These are phyloP conservation scores for Aspergillus bertholletiae DNA, from an alignment of 495 filamentous ascomycete genomes.

Conservation along the genomic window DNA sequence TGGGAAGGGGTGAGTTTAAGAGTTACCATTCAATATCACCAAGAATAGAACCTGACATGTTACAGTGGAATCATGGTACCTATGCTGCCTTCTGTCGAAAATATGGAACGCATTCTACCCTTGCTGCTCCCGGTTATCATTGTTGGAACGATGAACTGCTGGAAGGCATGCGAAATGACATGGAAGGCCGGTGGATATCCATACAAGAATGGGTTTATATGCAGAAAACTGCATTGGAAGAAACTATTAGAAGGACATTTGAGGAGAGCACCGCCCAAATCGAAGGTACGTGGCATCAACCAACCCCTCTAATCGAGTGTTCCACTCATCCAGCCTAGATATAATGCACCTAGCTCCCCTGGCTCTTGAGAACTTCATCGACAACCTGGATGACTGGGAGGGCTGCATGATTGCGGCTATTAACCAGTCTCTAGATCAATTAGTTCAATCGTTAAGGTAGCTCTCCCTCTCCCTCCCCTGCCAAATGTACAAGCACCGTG, in stretches of 20 bases:
- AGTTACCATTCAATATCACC: background rate
- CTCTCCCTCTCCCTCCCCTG: background rate
- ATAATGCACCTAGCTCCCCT: slow-evolving; percentile 5
- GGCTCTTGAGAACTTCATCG: slow-evolving; percentile 10
- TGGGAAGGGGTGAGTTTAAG: slow-evolving; percentile 22
- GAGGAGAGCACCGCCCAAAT: background rate
- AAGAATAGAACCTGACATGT: background rate
- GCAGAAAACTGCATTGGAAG: background rate
- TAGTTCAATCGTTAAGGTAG: slow-evolving; percentile 8
- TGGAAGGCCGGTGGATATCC: background rate
- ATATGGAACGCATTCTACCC: slow-evolving; percentile 15
- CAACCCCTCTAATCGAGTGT: slow-evolving; percentile 3
- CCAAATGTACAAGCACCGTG: background rate
- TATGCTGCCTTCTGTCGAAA: slow-evolving; percentile 28
- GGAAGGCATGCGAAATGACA: slow-evolving; percentile 1
- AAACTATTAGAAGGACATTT: background rate
- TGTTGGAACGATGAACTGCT: slow-evolving; percentile 27
- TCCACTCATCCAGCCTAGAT: background rate
- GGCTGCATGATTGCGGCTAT: slow-evolving; percentile 11
- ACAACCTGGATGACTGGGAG: slow-evolving; percentile 7
- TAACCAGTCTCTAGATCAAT: background rate
- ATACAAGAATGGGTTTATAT: background rate
- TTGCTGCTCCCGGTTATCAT: background rate
- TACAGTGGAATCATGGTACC: slow-evolving; percentile 21
- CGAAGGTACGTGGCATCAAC: background rate